A percentile compares a stretch with the other conserved stretches of the same genome.
Conservation (phyloP, 345 rosid genomes). For the Viola odorata region DNA sequence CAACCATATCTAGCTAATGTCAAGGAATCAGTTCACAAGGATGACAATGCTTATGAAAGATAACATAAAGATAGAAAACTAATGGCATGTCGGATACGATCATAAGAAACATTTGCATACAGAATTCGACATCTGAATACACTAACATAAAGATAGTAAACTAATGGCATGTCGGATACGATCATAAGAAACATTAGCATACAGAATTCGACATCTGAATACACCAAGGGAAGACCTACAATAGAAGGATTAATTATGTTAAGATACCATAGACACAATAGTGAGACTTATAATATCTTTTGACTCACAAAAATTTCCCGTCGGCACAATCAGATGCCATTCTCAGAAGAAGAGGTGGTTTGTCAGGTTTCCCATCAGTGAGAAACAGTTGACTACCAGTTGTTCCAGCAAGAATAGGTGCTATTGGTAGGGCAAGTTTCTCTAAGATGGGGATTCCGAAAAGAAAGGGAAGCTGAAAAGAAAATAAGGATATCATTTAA, state of each 20-base stretch:
- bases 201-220: slow-evolving; percentile 62
- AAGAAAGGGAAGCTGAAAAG: slow-evolving; percentile 76
- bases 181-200: slow-evolving; percentile 96
- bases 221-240: slow-evolving; percentile 78
- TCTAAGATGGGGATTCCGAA: slow-evolving; percentile 83
- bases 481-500: background rate
- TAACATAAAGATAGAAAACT: slow-evolving; percentile 4
- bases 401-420: slow-evolving; percentile 65
- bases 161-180: slow-evolving; percentile 84
- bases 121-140: slow-evolving; percentile 64
- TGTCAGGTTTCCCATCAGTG: slow-evolving; percentile 73
- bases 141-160: too few species aligned
- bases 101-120: slow-evolving; percentile 94
- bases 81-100: slow-evolving; percentile 69
- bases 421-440: slow-evolving; percentile 80
- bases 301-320: slow-evolving; percentile 66
- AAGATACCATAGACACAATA: slow-evolving; percentile 8
- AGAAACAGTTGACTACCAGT: slow-evolving; percentile 90
- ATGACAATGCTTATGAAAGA: slow-evolving; percentile 4
- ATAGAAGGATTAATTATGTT: background rate
- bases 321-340: slow-evolving; percentile 85
- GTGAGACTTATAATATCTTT: slow-evolving; percentile 1
- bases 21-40: slow-evolving; percentile 35
- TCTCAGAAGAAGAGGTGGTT: slow-evolving; percentile 81
- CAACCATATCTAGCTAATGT: slow-evolving; percentile 81